phyloP scores from a whole-genome alignment of 2,329 filamentous ascomycete species.

The Pseudocercospora eumusae region DNA sequence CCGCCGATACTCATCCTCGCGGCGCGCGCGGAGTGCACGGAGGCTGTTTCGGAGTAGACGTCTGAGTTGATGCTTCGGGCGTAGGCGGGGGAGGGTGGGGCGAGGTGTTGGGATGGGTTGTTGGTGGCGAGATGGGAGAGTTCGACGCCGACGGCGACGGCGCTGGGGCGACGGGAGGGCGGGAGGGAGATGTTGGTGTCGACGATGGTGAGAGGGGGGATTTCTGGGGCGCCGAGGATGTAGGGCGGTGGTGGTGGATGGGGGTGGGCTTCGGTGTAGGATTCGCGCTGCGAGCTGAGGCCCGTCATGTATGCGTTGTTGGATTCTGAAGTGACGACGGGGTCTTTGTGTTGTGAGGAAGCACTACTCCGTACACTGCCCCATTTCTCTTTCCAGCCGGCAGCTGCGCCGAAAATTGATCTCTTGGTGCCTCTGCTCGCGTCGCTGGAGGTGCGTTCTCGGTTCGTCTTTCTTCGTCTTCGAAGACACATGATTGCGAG shows the following conservation, averaged over 20 bases:
- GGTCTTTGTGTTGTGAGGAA: conserved; percentile 14
- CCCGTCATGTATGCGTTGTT: conserved; percentile 32
- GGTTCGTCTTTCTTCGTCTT: conserved; percentile 17
- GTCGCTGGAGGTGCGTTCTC: conserved; percentile 12
- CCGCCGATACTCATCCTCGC: conserved; percentile 23
- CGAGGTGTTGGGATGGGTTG: not conserved
- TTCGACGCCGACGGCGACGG: not conserved
- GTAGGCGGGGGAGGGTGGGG: conserved; percentile 4
- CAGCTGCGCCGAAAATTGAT: conserved; percentile 10
- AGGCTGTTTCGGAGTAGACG: conserved; percentile 34
- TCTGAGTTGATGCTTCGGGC: conserved; percentile 30
- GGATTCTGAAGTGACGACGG: conserved; percentile 14
- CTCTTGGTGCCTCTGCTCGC: not conserved
- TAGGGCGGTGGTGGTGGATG: conserved; percentile 15
- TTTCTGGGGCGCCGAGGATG: conserved; percentile 8
- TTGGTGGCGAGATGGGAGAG: not conserved
- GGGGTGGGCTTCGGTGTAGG: no score
- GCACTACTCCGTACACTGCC: conserved; percentile 23
- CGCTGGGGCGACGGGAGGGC: conserved; percentile 1
- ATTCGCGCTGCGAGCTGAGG: no score
- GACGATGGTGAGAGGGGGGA: conserved; percentile 2
- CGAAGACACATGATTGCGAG: conserved; percentile 28
- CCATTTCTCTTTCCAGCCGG: conserved; percentile 25
- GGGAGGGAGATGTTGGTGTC: conserved; percentile 8
- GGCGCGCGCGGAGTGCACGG: conserved; percentile 31